Conservation (phyloP, 768 basidiomycete species). For the Rhodotorula graminis region DNA sequence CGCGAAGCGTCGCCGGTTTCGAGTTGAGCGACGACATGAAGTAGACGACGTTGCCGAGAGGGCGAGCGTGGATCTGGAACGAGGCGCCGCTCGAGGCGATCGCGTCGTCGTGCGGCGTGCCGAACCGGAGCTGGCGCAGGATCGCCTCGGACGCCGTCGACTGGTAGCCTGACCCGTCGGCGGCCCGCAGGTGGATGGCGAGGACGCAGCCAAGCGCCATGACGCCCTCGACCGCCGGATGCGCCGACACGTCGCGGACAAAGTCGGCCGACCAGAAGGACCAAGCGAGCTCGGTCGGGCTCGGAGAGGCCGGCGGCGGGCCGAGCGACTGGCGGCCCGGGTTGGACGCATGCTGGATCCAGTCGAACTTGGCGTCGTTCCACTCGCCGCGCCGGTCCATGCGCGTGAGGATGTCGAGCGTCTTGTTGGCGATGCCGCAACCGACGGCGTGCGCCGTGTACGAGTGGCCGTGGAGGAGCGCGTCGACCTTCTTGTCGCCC, state of each 20-base stretch:
- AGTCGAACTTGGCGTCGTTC: conserved; percentile 58
- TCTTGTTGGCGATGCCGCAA: conserved; percentile 81
- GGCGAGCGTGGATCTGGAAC: conserved; percentile 68
- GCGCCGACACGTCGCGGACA: conserved; percentile 17
- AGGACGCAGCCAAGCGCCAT: conserved; percentile 30
- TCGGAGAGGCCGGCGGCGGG: neutral
- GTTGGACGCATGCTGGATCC: conserved; percentile 51
- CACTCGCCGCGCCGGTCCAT: conserved; percentile 56
- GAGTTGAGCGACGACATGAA: conserved; percentile 87
- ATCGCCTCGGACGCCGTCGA: conserved; percentile 61
- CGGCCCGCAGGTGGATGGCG: conserved; percentile 24
- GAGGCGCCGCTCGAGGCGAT: conserved; percentile 54
- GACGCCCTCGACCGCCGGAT: conserved; percentile 13
- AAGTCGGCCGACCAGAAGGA: conserved; percentile 32
- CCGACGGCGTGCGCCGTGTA: conserved; percentile 93
- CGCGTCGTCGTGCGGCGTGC: conserved; percentile 15
- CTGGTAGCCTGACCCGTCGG: conserved; percentile 42
- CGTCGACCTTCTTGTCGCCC: conserved; percentile 69
- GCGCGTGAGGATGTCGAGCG: conserved; percentile 63
- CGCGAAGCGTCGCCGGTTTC: conserved; percentile 22
- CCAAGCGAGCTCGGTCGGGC: conserved; percentile 3
- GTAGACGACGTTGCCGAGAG: conserved; percentile 85
- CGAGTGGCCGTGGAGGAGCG: conserved; percentile 87
- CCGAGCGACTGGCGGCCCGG: neutral
- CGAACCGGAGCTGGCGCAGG: conserved; percentile 55